These are phyloP conservation scores for Diaporthe australafricana DNA, from an alignment of 2,329 filamentous ascomycete genomes.

Conservation along the genomic window DNA sequence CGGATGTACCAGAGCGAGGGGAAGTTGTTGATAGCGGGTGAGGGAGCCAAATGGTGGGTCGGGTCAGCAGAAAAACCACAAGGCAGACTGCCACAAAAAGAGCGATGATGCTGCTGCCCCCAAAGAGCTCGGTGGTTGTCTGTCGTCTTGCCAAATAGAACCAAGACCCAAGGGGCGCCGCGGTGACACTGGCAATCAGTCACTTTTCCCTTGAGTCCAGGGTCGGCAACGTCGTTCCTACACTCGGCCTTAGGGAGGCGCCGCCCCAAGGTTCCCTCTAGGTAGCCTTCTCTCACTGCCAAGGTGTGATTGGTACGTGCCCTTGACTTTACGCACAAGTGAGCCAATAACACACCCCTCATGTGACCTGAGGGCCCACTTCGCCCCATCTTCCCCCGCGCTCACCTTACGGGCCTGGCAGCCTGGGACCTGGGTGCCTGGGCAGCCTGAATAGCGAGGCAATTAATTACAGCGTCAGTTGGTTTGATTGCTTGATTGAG, in stretches of 20 bases:
- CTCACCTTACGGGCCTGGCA: slow-evolving; percentile 21
- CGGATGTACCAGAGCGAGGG: slow-evolving; percentile 13
- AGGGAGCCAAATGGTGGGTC: slow-evolving; percentile 17
- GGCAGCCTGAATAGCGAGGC: slow-evolving; percentile 20
- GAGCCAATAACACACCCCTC: slow-evolving; percentile 27
- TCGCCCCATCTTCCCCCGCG: slow-evolving; percentile 13
- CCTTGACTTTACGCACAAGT: slow-evolving; percentile 29
- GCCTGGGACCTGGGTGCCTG: neutral
- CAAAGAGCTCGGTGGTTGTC: slow-evolving; percentile 25
- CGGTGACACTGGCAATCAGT: slow-evolving; percentile 31
- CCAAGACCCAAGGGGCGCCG: slow-evolving; percentile 29
- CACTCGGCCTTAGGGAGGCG: slow-evolving; percentile 33
- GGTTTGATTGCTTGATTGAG: neutral
- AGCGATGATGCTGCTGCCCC: slow-evolving; percentile 31
- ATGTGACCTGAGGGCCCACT: slow-evolving; percentile 25
- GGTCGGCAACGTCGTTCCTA: slow-evolving; percentile 29
- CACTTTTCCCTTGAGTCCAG: slow-evolving; percentile 23
- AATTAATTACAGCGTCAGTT: slow-evolving; percentile 3
- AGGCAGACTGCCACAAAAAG: slow-evolving; percentile 30
- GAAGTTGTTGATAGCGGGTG: slow-evolving; percentile 11
- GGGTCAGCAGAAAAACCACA: slow-evolving; percentile 26
- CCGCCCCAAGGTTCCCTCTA: slow-evolving; percentile 38
- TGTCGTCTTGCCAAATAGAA: slow-evolving; percentile 26
- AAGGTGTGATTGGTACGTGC: slow-evolving; percentile 38
- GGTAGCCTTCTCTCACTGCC: slow-evolving; percentile 37